Evolutionary conservation across 176 grass and related monocot genomes (phyloP).

Genomic region (Avena atlantica): DNA sequence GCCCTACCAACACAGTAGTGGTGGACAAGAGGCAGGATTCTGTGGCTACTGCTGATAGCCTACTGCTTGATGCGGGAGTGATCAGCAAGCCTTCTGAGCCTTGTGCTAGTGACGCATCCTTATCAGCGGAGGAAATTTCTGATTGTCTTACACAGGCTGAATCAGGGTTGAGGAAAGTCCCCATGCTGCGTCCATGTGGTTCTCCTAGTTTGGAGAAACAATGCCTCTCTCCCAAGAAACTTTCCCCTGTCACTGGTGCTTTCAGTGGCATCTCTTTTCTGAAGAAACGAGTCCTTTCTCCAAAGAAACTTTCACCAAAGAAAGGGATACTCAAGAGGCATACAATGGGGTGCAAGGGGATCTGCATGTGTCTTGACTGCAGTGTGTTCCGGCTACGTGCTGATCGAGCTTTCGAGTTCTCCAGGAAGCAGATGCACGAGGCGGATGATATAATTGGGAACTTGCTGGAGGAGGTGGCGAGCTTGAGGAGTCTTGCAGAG

Average conservation of each 20-base stretch:
- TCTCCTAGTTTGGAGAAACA: constrained; percentile 40
- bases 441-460: constrained; percentile 78
- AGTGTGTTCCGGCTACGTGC: constrained; percentile 63
- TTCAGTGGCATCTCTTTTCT: neutral
- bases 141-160: constrained; percentile 32
- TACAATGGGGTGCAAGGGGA: constrained; percentile 69
- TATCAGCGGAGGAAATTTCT: constrained; percentile 61
- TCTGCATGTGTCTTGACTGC: constrained; percentile 91
- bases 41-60: constrained; percentile 48
- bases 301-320: constrained; percentile 59
- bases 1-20: constrained; percentile 29
- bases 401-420: constrained; percentile 86
- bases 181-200: neutral
- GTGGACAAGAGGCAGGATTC: neutral
- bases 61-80: constrained; percentile 42
- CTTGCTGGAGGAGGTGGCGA: constrained; percentile 67
- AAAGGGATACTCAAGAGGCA: constrained; percentile 76
- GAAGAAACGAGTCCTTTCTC: constrained; percentile 42
- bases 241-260: constrained; percentile 29
- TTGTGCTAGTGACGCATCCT: constrained; percentile 30
- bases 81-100: constrained; percentile 41
- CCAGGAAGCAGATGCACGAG: constrained; percentile 85
- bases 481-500: constrained; percentile 60
- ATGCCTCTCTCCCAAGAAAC: constrained; percentile 47
- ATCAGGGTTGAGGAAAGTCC: constrained; percentile 14